Conservation (phyloP, 495 filamentous ascomycete genomes). For the Margaritispora aquatica region DNA sequence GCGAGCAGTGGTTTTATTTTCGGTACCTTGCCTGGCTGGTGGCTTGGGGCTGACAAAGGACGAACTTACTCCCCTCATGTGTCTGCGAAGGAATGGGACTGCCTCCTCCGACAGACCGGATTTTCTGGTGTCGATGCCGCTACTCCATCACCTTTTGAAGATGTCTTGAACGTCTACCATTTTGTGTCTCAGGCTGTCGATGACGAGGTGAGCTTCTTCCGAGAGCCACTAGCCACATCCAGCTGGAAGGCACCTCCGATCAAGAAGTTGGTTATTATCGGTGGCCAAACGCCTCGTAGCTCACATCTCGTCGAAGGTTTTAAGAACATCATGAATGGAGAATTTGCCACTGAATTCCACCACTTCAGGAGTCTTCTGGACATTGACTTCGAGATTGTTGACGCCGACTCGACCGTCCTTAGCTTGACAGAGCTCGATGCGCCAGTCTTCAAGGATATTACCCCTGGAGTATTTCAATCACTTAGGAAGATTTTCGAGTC, state of each 20-base stretch:
- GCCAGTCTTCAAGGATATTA: slow-evolving; percentile 36
- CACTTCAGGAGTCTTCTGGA: not conserved
- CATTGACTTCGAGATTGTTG: slow-evolving; percentile 1
- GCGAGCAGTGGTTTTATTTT: slow-evolving; percentile 26
- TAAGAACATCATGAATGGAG: not conserved
- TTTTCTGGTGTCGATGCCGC: slow-evolving; percentile 42
- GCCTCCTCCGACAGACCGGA: slow-evolving; percentile 29
- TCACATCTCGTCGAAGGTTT: too few species aligned
- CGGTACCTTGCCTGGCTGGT: slow-evolving; percentile 43
- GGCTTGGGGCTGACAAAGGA: slow-evolving; percentile 40
- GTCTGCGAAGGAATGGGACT: slow-evolving; percentile 34
- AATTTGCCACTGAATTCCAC: not conserved
- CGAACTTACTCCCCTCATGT: slow-evolving; percentile 25
- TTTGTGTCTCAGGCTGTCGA: slow-evolving; percentile 41
- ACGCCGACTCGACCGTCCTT: slow-evolving; percentile 26
- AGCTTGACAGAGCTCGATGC: slow-evolving; percentile 39
- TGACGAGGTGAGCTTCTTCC: slow-evolving; percentile 27
- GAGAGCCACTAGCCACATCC: slow-evolving; percentile 20
- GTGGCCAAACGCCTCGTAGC: too few species aligned
- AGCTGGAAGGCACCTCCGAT: not conserved
- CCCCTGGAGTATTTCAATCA: slow-evolving; percentile 8
- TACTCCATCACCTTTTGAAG: slow-evolving; percentile 15
- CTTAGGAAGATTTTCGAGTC: slow-evolving; percentile 28
- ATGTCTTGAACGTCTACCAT: slow-evolving; percentile 37
- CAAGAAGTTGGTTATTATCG: not conserved